Conservation (phyloP, 2,329 filamentous ascomycete species). For the Aotearoamyces nothofagi region DNA sequence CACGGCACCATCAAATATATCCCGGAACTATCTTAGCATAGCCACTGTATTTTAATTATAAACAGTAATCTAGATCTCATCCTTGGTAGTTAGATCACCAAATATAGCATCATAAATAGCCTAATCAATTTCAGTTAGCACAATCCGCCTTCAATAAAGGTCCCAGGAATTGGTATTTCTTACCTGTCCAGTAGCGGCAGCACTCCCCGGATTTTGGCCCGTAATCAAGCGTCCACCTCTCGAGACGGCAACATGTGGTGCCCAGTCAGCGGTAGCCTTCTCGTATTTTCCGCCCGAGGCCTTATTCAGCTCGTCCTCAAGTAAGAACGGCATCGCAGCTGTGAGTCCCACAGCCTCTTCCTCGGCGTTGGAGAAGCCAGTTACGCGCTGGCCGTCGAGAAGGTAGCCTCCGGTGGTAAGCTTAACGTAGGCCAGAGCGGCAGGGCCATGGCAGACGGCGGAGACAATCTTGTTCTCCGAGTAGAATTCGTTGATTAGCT, state of each 20-base stretch:
- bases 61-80: too few relatives aligned
- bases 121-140: too few relatives aligned
- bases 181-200: slow-evolving; percentile 24
- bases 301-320: slow-evolving; percentile 36
- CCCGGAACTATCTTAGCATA: too few relatives aligned
- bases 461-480: slow-evolving; percentile 44
- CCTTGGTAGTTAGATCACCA: too few relatives aligned
- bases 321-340: slow-evolving; percentile 39
- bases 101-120: too few relatives aligned
- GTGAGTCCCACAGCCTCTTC: slow-evolving; percentile 24
- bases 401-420: slow-evolving; percentile 33
- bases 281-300: slow-evolving; percentile 36
- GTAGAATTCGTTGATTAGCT: slow-evolving; percentile 47
- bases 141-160: too few relatives aligned
- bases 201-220: slow-evolving; percentile 28
- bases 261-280: slow-evolving; percentile 33
- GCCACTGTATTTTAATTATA: too few relatives aligned
- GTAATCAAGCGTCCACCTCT: slow-evolving; percentile 23
- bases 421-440: slow-evolving; percentile 43
- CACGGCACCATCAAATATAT: too few relatives aligned
- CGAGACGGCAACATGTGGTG: slow-evolving; percentile 20
- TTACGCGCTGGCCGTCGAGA: slow-evolving; percentile 39
- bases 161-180: too few relatives aligned
- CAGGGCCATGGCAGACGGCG: slow-evolving; percentile 56
- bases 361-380: slow-evolving; percentile 43